Evolutionary conservation across 2,329 filamentous ascomycete genomes (phyloP).

Genomic region (Penicillium brasilianum): DNA sequence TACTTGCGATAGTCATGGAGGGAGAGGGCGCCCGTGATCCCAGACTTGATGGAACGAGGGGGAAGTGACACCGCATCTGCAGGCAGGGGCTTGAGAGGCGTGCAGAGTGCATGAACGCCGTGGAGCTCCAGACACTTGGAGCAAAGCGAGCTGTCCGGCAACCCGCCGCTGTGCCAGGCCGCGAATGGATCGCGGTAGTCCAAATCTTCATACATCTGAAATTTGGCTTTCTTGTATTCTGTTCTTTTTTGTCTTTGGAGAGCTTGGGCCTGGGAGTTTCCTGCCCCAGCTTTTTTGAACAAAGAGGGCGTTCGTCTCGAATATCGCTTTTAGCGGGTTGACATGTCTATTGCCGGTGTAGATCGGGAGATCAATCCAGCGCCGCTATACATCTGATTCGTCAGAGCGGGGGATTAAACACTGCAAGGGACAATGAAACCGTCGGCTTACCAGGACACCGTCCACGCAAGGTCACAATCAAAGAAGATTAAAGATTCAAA

Average conservation of each 20-base stretch:
- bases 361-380: constrained; percentile 23
- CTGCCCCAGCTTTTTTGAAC: constrained; percentile 6
- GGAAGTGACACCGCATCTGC: constrained; percentile 25
- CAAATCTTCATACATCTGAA: constrained; percentile 16
- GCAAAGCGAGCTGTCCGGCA: constrained; percentile 28
- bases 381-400: constrained; percentile 26
- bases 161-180: constrained; percentile 21
- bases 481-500: background rate
- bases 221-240: constrained; percentile 7
- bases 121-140: constrained; percentile 22
- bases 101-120: constrained; percentile 26
- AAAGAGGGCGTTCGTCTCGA: constrained; percentile 18
- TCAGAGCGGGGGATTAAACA: constrained; percentile 16
- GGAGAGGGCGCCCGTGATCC: constrained; percentile 35
- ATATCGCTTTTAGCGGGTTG: constrained; percentile 24
- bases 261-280: constrained; percentile 4
- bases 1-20: constrained; percentile 45
- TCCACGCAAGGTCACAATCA: constrained; percentile 25
- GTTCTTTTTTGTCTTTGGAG: too few relatives aligned
- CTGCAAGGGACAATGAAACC: constrained; percentile 23
- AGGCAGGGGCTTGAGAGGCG: constrained; percentile 24
- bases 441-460: constrained; percentile 15
- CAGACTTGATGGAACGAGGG: constrained; percentile 28
- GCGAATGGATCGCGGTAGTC: constrained; percentile 15
- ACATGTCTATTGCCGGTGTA: constrained; percentile 27